Percentiles rank a stretch among this genome's conserved stretches.
phyloP scores from a whole-genome alignment of 2,329 filamentous ascomycete genomes.

The Penicillium aurantiogriseum region DNA sequence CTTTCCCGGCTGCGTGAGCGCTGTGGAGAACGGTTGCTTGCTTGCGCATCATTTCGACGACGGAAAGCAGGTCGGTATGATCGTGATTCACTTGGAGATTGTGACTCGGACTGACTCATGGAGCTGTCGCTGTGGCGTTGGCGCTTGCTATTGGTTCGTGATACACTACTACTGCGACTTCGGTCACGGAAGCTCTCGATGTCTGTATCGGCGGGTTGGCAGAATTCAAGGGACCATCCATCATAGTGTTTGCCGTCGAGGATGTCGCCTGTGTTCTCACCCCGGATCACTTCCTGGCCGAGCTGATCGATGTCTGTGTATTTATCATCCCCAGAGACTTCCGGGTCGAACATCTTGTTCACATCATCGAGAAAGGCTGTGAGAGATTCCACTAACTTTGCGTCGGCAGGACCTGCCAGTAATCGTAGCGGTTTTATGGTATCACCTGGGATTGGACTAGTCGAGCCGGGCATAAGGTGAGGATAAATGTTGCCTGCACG shows the following conservation, averaged over 20 bases:
- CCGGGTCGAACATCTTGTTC: conserved; percentile 63
- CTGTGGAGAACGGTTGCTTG: conserved; percentile 26
- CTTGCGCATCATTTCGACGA: conserved; percentile 25
- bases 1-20: conserved; percentile 29
- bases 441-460: conserved; percentile 68
- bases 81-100: conserved; percentile 32
- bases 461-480: conserved; percentile 73
- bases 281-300: conserved; percentile 65
- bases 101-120: conserved; percentile 29
- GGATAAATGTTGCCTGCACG: conserved; percentile 80
- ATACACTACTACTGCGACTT: conserved; percentile 48
- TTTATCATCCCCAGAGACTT: conserved; percentile 50
- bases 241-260: conserved; percentile 74
- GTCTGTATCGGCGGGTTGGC: conserved; percentile 62
- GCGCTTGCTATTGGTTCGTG: conserved; percentile 36
- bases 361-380: conserved; percentile 68
- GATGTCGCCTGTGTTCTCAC: conserved; percentile 65
- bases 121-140: conserved; percentile 42
- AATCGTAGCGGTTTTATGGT: conserved; percentile 72
- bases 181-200: conserved; percentile 38
- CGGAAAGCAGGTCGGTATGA: conserved; percentile 18
- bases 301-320: conserved; percentile 69
- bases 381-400: conserved; percentile 65
- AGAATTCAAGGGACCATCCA: conserved; percentile 80
- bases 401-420: conserved; percentile 64